Evolutionary conservation across 305 asterid species (phyloP).

Genomic region (Ruellia speciosa): DNA sequence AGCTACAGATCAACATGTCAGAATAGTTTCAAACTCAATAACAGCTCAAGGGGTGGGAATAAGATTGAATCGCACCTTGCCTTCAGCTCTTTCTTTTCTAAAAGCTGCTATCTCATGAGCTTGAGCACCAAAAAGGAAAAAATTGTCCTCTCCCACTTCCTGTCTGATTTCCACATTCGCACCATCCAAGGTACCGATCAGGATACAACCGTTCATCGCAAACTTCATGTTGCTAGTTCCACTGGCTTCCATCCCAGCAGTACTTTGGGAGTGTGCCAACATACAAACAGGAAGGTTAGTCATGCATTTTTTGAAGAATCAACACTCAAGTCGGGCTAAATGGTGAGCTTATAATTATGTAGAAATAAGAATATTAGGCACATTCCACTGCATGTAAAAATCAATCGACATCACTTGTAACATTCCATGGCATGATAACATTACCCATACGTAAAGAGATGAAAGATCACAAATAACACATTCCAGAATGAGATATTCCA

Average conservation of each 20-base stretch:
- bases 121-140: slow-evolving; percentile 84
- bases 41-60: not conserved
- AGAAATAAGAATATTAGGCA: not conserved
- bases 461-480: too few relatives aligned
- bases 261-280: slow-evolving; percentile 32
- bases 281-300: slow-evolving; percentile 16
- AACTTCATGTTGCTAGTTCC: slow-evolving; percentile 99
- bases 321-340: not conserved
- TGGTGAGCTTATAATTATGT: not conserved
- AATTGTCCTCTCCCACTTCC: slow-evolving; percentile 87
- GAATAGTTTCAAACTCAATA: not conserved
- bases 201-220: slow-evolving; percentile 80
- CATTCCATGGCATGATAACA: too few relatives aligned
- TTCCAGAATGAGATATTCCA: not conserved
- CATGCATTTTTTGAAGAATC: not conserved
- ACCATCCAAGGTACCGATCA: slow-evolving; percentile 88
- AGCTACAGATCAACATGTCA: not conserved
- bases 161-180: slow-evolving; percentile 91
- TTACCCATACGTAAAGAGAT: too few relatives aligned
- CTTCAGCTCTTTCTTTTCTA: slow-evolving; percentile 76
- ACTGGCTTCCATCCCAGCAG: slow-evolving; percentile 98
- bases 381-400: too few relatives aligned
- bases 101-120: slow-evolving; percentile 83
- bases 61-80: slow-evolving; percentile 42
- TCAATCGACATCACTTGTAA: too few relatives aligned